Evolutionary conservation across 306 rosid genomes (phyloP).

Genomic region (Trifolium repens): DNA sequence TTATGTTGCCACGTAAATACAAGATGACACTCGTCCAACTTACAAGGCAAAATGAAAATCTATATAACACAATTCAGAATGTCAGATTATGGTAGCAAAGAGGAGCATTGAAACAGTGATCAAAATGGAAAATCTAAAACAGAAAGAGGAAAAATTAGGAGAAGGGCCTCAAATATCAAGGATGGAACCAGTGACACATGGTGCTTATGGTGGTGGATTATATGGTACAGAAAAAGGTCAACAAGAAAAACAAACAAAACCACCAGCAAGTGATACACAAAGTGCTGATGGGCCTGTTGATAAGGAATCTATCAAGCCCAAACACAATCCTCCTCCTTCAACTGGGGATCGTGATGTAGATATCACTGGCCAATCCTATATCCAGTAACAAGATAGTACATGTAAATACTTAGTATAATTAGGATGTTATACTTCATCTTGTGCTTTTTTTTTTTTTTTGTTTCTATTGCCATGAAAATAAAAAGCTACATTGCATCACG

Average conservation of each 20-base stretch:
- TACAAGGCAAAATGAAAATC: background rate
- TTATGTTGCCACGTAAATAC: background rate
- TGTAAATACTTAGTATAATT: background rate
- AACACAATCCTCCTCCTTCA: slow-evolving; percentile 58
- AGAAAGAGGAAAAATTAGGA: slow-evolving; percentile 39
- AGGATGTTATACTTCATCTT: background rate
- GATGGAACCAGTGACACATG: slow-evolving; percentile 63
- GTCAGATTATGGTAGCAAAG: background rate
- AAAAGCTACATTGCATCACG: too few species aligned
- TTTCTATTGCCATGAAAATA: too few species aligned
- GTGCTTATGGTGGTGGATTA: slow-evolving; percentile 80
- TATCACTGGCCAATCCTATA: slow-evolving; percentile 74
- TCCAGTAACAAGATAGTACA: slow-evolving; percentile 48
- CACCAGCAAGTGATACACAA: slow-evolving; percentile 67
- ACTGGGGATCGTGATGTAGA: slow-evolving; percentile 70
- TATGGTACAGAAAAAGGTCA: slow-evolving; percentile 57
- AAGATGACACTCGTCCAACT: background rate
- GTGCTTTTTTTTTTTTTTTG: too few species aligned
- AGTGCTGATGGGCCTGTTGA: slow-evolving; percentile 72
- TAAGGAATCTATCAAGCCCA: slow-evolving; percentile 39
- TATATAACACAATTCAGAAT: background rate
- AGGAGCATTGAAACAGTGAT: background rate
- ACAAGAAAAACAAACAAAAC: slow-evolving; percentile 38
- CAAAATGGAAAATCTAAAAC: slow-evolving; percentile 28
- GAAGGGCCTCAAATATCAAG: slow-evolving; percentile 58